These are phyloP conservation scores for Xylariaceae sp. DNA, from an alignment of 2,329 filamentous ascomycete species.

Conservation along the genomic window DNA sequence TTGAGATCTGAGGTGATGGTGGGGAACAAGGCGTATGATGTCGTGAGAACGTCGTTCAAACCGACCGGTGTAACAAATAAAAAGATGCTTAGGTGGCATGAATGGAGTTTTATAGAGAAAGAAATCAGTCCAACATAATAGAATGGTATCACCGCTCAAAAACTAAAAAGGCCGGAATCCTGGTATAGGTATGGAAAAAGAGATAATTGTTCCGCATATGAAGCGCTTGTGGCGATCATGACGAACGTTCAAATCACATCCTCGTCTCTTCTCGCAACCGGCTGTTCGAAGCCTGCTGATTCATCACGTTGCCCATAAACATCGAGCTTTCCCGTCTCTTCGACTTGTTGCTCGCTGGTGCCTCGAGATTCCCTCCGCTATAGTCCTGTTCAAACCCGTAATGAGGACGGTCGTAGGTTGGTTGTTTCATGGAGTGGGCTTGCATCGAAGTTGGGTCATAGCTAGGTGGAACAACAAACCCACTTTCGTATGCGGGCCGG, in stretches of 20 bases:
- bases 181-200: constrained; percentile 15
- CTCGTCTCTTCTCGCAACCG: constrained; percentile 53
- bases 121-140: constrained; percentile 13
- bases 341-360: constrained; percentile 35
- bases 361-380: constrained; percentile 32
- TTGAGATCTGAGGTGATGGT: no score
- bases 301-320: constrained; percentile 48
- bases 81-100: constrained; percentile 10
- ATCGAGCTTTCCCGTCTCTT: constrained; percentile 59
- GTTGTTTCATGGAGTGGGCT: constrained; percentile 17
- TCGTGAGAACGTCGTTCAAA: no score
- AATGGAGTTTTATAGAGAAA: constrained; percentile 6
- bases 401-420: constrained; percentile 38
- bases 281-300: constrained; percentile 49
- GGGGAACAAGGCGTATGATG: no score
- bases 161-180: constrained; percentile 14
- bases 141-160: constrained; percentile 17
- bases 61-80: no score
- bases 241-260: constrained; percentile 29
- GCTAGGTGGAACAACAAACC: constrained; percentile 33
- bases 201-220: constrained; percentile 11
- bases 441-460: constrained; percentile 31
- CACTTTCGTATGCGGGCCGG: constrained; percentile 45
- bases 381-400: constrained; percentile 31
- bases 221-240: no score